Base-by-base conservation (phyloP, 2,329 filamentous ascomycete species). In the Macrophomina pseudophaseolina region DNA sequence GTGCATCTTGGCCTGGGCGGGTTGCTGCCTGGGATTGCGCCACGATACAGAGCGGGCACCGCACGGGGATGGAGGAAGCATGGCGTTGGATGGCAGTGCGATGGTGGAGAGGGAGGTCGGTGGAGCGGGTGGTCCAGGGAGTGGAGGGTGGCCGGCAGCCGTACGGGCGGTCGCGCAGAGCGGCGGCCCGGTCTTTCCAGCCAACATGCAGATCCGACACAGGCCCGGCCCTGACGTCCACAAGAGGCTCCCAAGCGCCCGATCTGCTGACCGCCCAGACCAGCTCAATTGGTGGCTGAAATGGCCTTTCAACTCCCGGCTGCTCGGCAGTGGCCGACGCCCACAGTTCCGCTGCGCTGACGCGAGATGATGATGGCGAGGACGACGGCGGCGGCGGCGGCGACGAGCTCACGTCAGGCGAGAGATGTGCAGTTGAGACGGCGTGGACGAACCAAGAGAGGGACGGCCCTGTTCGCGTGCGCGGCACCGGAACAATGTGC, bases 401-500 rank as follows among this genome's bases (percentile, higher is more conserved):
- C 8, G 38, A 40, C 40, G 42, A 44, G 42, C 42, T 44, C 42
- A 44, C 42, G 42, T 44, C 42, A 44, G 42, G 42, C 38, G 38
- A 14, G 8, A 40, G 38, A 9, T 8, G 38, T 14, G 38, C 38
- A 40, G 38, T 3, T 23, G 23, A 40, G 38, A 3, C 38, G 14
- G 38, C 38, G 14, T 9, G 42, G 42, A 44, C 8, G 5, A n/a
- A 16, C 1, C 11, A 44, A 14, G 51, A 53, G 51, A n/a, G 14
- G 18, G n/a, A 8, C 33, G 11, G 30, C 30, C 2, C 12, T 8
- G 35, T 72, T 75, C 75, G 78, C 77, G 74, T 74, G 76, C 72
- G 74, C 70, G 77, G 76, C 75, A 75, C 78, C 72, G 74, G 71
- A 49, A 67, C 71, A 62, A 62, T n/a, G 42, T 49, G n/a, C 4